Evolutionary conservation across 75 land plant species (phyloP).

Genomic region (Selaginella tamariscina): DNA sequence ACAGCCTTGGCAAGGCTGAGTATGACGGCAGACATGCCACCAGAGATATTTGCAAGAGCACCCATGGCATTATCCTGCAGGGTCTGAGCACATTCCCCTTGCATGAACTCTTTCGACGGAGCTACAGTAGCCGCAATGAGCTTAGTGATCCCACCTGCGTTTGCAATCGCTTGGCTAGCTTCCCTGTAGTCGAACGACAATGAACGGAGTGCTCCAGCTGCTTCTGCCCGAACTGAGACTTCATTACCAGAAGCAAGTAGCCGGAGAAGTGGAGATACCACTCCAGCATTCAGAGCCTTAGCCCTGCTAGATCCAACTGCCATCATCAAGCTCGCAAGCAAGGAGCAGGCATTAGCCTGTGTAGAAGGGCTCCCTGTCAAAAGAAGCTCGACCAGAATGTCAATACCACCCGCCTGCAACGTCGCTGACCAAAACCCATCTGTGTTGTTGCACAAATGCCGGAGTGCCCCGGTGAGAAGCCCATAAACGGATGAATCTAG

Average conservation of each 20-base stretch:
- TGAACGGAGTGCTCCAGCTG: constrained; percentile 91
- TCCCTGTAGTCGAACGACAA: constrained; percentile 76
- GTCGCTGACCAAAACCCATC: constrained; percentile 95
- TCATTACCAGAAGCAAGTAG: constrained; percentile 73
- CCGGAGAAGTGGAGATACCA: constrained; percentile 66
- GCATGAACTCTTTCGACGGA: constrained; percentile 90
- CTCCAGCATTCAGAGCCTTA: constrained; percentile 46
- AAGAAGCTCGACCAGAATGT: constrained; percentile 62
- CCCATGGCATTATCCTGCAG: constrained; percentile 97
- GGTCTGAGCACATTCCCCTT: constrained; percentile 85
- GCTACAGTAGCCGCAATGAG: constrained; percentile 92
- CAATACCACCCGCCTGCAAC: constrained; percentile 69
- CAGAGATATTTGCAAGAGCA: constrained; percentile 87
- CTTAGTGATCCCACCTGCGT: constrained; percentile 54
- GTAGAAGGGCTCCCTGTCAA: constrained; percentile 42
- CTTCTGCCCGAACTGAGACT: constrained; percentile 85
- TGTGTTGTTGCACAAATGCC: constrained; percentile 65
- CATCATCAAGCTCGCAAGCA: constrained; percentile 80
- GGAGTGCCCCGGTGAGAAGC: constrained; percentile 72
- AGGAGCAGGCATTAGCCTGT: constrained; percentile 80
- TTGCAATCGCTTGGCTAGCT: constrained; percentile 64
- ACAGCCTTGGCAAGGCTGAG: constrained; percentile 75
- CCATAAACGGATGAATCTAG: constrained; percentile 47
- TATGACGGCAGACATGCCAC: constrained; percentile 81
- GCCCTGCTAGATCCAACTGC: constrained; percentile 59